Percentiles rank a stretch among this genome's conserved stretches.
These are phyloP conservation scores for Penicillium sp. DNA, from an alignment of 2,329 filamentous ascomycete species.

Conservation along the genomic window DNA sequence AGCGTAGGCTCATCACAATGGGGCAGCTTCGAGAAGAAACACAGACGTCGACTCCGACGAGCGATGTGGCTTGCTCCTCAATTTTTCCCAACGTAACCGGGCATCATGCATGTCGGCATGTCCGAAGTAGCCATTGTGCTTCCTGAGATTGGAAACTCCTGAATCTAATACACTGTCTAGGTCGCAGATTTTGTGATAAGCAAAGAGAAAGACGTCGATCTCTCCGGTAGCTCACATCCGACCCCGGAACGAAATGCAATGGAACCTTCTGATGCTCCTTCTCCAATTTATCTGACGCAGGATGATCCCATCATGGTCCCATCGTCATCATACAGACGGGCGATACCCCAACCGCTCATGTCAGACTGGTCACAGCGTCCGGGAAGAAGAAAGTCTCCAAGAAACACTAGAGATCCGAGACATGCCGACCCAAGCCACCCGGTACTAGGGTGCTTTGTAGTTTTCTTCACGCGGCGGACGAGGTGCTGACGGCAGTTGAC, in stretches of 20 bases:
- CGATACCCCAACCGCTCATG: background rate
- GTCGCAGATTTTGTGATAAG: background rate
- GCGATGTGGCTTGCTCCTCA: background rate
- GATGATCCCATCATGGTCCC: slow-evolving; percentile 7
- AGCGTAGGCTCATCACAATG: background rate
- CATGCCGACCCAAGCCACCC: slow-evolving; percentile 20
- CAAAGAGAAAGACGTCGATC: background rate
- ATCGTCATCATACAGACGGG: slow-evolving; percentile 13
- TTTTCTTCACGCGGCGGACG: slow-evolving; percentile 12
- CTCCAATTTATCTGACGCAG: slow-evolving; percentile 9
- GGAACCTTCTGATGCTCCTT: background rate
- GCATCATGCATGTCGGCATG: background rate
- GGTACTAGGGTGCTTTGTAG: slow-evolving; percentile 13
- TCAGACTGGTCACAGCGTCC: slow-evolving; percentile 4
- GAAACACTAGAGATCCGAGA: background rate
- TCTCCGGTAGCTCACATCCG: background rate
- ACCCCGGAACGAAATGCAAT: background rate
- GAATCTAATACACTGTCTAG: background rate
- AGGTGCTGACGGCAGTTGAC: background rate
- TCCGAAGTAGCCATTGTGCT: background rate
- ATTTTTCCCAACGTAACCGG: background rate
- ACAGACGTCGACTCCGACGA: background rate
- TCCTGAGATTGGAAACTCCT: no score
- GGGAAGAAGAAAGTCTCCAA: background rate
- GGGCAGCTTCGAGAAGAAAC: background rate